Conservation (phyloP, 2,329 filamentous ascomycete species). For the Aspergillus vadensis region DNA sequence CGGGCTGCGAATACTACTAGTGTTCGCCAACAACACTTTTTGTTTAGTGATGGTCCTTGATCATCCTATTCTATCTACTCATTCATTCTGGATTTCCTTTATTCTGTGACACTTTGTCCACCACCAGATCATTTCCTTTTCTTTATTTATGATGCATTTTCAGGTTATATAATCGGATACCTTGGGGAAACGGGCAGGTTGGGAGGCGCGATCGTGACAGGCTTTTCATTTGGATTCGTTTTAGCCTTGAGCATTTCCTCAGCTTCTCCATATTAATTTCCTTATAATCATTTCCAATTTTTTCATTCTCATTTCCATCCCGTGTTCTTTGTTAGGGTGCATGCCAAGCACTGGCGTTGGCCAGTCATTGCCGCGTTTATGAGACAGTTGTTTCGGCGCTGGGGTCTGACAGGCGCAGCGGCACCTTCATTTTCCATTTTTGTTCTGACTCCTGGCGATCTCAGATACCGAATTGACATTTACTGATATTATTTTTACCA, state of each 20-base stretch:
- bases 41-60: constrained; percentile 9
- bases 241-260: constrained; percentile 6
- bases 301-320: constrained; percentile 9
- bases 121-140: neutral
- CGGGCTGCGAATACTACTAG: neutral
- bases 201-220: constrained; percentile 17
- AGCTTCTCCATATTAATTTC: constrained; percentile 16
- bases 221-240: constrained; percentile 9
- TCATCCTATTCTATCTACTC: constrained; percentile 4
- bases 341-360: constrained; percentile 9
- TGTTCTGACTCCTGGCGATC: constrained; percentile 25
- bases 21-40: constrained; percentile 9
- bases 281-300: constrained; percentile 4
- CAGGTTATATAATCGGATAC: constrained; percentile 19
- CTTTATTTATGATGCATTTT: constrained; percentile 9
- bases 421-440: constrained; percentile 11
- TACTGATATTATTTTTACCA: neutral
- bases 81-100: constrained; percentile 1
- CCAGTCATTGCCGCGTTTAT: constrained; percentile 13
- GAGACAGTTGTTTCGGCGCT: constrained; percentile 15
- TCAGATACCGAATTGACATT: constrained; percentile 13
- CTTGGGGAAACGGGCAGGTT: constrained; percentile 18
- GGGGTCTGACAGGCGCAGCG: constrained; percentile 2
- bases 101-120: neutral
- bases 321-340: neutral